Conservation (phyloP, 495 filamentous ascomycete genomes). For the Penicillium dipodomyicola region DNA sequence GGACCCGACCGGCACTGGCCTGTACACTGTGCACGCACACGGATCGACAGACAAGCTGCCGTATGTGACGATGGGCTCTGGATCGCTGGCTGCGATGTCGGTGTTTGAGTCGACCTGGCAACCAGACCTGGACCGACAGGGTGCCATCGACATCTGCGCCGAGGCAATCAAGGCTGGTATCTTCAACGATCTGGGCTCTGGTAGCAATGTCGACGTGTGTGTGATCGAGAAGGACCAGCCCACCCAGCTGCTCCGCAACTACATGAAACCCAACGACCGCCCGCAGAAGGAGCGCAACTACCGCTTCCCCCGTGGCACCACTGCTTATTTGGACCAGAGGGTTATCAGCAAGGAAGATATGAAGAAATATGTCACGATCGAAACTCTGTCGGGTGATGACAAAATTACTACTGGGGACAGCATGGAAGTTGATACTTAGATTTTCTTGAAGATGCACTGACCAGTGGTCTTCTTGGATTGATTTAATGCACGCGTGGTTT, state of each 20-base stretch:
- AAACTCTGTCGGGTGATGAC: slow-evolving; percentile 65
- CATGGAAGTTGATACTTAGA: slow-evolving; percentile 90
- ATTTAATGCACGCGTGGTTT: slow-evolving; percentile 24
- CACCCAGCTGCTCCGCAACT: slow-evolving; percentile 84
- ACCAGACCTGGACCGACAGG: slow-evolving; percentile 70
- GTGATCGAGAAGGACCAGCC: slow-evolving; percentile 88
- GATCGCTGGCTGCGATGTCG: slow-evolving; percentile 94
- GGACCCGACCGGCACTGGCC: slow-evolving; percentile 91
- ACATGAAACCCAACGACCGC: slow-evolving; percentile 87
- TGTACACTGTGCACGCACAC: slow-evolving; percentile 98
- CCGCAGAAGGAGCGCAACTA: slow-evolving; percentile 91
- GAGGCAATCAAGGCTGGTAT: slow-evolving; percentile 96
- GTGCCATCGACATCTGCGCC: slow-evolving; percentile 75
- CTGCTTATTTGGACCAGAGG: slow-evolving; percentile 89
- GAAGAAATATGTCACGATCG: slow-evolving; percentile 89
- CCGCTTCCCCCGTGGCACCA: slow-evolving; percentile 83
- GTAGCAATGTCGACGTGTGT: slow-evolving; percentile 95
- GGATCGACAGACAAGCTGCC: slow-evolving; percentile 98
- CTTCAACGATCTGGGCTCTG: slow-evolving; percentile 97
- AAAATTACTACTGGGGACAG: slow-evolving; percentile 67
- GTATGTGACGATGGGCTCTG: slow-evolving; percentile 98
- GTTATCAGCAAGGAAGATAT: slow-evolving; percentile 90
- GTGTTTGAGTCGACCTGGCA: slow-evolving; percentile 98
- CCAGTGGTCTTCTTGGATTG: slow-evolving; percentile 18
- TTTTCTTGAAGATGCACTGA: slow-evolving; percentile 9